Conservation (phyloP, 2,329 filamentous ascomycete genomes). For the Domatiomyces globalis region DNA sequence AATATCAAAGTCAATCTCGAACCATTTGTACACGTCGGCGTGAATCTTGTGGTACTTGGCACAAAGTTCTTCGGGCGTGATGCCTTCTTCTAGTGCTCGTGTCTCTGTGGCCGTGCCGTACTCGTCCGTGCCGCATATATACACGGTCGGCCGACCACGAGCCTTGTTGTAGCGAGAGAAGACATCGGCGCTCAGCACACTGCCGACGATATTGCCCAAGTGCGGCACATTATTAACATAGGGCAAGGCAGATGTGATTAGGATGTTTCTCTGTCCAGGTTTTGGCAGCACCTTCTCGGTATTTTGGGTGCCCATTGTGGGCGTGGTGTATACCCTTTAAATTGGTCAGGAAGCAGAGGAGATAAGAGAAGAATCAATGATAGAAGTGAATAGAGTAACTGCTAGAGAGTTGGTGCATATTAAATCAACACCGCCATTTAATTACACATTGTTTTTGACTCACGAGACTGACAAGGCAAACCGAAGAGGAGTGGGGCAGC, state of each 20-base stretch:
- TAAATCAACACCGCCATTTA: not conserved
- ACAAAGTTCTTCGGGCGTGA: conserved; percentile 72
- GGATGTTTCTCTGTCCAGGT: conserved; percentile 66
- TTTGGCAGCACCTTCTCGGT: conserved; percentile 43
- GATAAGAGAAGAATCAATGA: not conserved
- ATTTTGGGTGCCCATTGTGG: conserved; percentile 12
- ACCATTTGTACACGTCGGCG: conserved; percentile 88
- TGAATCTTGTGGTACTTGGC: conserved; percentile 86
- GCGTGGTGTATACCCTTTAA: not conserved
- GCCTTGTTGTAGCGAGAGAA: conserved; percentile 66
- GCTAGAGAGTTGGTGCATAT: too few species aligned
- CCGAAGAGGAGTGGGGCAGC: too few species aligned
- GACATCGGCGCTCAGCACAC: conserved; percentile 77
- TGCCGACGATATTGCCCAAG: conserved; percentile 77
- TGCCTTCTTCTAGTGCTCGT: conserved; percentile 76
- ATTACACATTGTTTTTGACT: not conserved
- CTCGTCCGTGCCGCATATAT: conserved; percentile 79
- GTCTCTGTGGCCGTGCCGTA: conserved; percentile 95
- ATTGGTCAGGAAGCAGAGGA: not conserved
- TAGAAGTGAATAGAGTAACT: too few species aligned
- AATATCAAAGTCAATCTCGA: conserved; percentile 85
- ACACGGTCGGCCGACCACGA: conserved; percentile 65
- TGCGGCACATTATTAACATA: conserved; percentile 68
- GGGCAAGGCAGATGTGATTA: conserved; percentile 82
- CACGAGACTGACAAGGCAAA: not conserved